phyloP scores from a whole-genome alignment of 2,329 filamentous ascomycete genomes.

The Triangularia verruculosa region DNA sequence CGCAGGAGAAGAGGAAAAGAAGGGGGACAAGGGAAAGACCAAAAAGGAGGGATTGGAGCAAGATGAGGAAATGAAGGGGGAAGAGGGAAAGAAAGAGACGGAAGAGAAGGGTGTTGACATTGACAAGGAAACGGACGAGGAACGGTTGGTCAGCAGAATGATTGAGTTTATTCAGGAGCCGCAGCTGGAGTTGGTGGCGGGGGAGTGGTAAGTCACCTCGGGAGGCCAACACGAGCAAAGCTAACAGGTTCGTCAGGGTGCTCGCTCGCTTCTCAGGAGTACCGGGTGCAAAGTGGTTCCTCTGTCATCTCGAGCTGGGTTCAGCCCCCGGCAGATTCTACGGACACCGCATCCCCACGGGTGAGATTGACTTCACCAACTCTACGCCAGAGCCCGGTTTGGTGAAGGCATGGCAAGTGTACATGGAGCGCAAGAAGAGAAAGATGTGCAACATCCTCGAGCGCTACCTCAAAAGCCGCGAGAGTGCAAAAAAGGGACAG shows the following conservation, averaged over 20 bases:
- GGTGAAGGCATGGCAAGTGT: constrained; percentile 30
- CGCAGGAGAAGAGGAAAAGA: constrained; percentile 6
- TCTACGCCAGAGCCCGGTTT: constrained; percentile 31
- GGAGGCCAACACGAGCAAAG: not conserved
- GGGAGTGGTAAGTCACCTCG: constrained; percentile 28
- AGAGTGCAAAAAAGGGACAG: constrained; percentile 18
- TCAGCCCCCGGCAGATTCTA: constrained; percentile 30
- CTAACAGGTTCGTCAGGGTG: constrained; percentile 16
- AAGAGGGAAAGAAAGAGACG: not conserved
- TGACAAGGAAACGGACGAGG: constrained; percentile 20
- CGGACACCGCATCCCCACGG: constrained; percentile 31
- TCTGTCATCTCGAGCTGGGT: constrained; percentile 34
- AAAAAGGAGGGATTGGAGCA: no score
- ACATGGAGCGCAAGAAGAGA: constrained; percentile 32
- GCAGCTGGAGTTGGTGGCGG: constrained; percentile 29
- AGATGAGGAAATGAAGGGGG: no score
- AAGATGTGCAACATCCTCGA: constrained; percentile 30
- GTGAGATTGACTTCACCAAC: constrained; percentile 35
- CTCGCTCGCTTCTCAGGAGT: constrained; percentile 33
- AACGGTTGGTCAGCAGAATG: constrained; percentile 29
- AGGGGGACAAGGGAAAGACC: constrained; percentile 26
- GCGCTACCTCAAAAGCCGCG: constrained; percentile 26
- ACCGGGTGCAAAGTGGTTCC: constrained; percentile 34
- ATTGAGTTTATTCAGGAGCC: constrained; percentile 33
- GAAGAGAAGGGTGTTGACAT: constrained; percentile 2